A percentile compares a stretch with the other conserved stretches of the same genome.
These are phyloP conservation scores for Gonapodya prolifera DNA, from an alignment of 192 early-diverging fungal species.

Conservation along the genomic window DNA sequence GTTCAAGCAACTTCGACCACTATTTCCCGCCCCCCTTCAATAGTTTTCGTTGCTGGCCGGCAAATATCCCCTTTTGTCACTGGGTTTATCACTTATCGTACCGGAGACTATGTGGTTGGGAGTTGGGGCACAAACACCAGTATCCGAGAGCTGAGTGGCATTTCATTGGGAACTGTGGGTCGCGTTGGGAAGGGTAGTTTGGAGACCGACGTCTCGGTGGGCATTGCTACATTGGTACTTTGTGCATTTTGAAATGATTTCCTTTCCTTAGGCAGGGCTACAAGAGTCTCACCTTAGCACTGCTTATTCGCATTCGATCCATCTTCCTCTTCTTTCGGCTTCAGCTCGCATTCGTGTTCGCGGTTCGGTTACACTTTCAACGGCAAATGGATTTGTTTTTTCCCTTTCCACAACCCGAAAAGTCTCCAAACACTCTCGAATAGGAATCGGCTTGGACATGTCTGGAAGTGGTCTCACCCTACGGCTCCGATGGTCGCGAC, in stretches of 20 bases:
- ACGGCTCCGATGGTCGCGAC: not conserved
- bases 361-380: not conserved
- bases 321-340: not conserved
- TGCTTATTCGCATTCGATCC: not conserved
- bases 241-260: not conserved
- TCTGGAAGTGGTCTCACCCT: not conserved
- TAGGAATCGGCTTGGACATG: not conserved
- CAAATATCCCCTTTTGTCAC: not conserved
- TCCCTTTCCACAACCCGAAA: not conserved
- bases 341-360: not conserved
- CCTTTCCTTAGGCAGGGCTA: not conserved
- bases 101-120: not conserved
- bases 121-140: not conserved
- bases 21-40: not conserved
- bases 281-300: not conserved
- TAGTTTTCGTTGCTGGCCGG: not conserved
- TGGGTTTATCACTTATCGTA: not conserved
- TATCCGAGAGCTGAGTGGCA: not conserved
- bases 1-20: not conserved
- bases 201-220: not conserved
- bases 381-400: not conserved
- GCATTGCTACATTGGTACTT: not conserved
- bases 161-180: not conserved
- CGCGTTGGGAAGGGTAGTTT: not conserved
- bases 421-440: not conserved